phyloP scores from a whole-genome alignment of 2,329 filamentous ascomycete genomes.

The Sporothrix euskadiensis region DNA sequence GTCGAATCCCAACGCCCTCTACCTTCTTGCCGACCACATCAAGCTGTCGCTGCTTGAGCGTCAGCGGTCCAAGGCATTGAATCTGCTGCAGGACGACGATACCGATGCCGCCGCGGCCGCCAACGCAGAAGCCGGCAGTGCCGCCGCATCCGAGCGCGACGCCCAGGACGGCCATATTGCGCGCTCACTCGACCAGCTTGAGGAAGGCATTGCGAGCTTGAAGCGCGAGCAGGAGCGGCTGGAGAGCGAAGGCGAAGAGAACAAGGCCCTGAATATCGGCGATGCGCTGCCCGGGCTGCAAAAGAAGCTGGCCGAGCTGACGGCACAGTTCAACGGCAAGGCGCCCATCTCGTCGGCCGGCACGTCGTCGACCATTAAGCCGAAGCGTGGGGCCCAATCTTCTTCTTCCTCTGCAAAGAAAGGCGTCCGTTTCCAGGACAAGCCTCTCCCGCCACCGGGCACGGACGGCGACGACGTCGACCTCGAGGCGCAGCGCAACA shows the following conservation, averaged over 20 bases:
- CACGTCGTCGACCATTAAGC: constrained; percentile 45
- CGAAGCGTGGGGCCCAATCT: constrained; percentile 43
- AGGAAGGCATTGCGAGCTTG: constrained; percentile 73
- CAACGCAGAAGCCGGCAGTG: not conserved
- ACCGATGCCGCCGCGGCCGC: constrained; percentile 39
- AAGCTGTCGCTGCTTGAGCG: constrained; percentile 93
- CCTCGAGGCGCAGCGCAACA: constrained; percentile 41
- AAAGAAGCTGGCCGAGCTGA: constrained; percentile 74
- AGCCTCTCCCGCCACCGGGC: constrained; percentile 61
- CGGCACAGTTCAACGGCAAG: constrained; percentile 74
- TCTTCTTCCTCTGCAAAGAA: constrained; percentile 51
- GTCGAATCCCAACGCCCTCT: constrained; percentile 72
- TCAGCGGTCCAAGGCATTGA: constrained; percentile 78
- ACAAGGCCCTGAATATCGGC: constrained; percentile 54
- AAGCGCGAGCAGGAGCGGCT: constrained; percentile 65
- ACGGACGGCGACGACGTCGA: constrained; percentile 41
- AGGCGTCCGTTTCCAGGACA: constrained; percentile 78
- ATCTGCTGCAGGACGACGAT: constrained; percentile 60
- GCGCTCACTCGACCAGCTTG: constrained; percentile 81
- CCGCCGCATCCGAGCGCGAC: constrained; percentile 43
- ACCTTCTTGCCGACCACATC: constrained; percentile 92
- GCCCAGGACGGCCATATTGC: constrained; percentile 87
- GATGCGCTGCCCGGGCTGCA: constrained; percentile 69
- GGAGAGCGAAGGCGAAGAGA: constrained; percentile 63
- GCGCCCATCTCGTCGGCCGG: constrained; percentile 40